A percentile compares a stretch with the other conserved stretches of the same genome.
phyloP scores from a whole-genome alignment of 2,329 filamentous ascomycete species.

The Colletotrichum sp. region DNA sequence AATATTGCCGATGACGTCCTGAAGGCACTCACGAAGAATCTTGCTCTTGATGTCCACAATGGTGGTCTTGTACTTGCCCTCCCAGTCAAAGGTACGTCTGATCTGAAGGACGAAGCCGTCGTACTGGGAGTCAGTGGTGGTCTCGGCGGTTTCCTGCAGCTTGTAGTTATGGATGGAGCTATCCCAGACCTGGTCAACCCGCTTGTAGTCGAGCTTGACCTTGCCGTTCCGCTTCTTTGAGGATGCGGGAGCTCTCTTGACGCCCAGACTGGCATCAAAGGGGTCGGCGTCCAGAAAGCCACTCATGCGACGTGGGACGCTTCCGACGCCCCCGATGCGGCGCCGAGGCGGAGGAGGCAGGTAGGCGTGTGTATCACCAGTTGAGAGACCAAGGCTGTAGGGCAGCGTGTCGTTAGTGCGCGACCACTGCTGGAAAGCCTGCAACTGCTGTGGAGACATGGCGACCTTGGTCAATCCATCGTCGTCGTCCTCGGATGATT shows the following conservation, averaged over 20 bases:
- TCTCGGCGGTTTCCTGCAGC: constrained; percentile 58
- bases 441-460: not conserved
- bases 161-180: constrained; percentile 54
- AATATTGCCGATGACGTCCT: constrained; percentile 75
- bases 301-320: not conserved
- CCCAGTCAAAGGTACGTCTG: constrained; percentile 81
- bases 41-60: constrained; percentile 88
- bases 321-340: not conserved
- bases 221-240: not conserved
- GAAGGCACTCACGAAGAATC: constrained; percentile 72
- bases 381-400: not conserved
- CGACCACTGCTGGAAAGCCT: not conserved
- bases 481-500: not conserved
- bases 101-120: constrained; percentile 86
- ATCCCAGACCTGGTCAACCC: constrained; percentile 62
- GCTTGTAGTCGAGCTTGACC: constrained; percentile 46
- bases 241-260: not conserved
- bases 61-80: constrained; percentile 77
- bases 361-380: not conserved
- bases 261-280: not conserved
- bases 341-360: not conserved
- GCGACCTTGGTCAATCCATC: not conserved
- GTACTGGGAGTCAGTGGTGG: constrained; percentile 59
- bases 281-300: not conserved
- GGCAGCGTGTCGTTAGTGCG: not conserved